Base-by-base conservation (phyloP, 192 early-diverging fungal genomes). In the Gorgonomyces haynaldii region DNA sequence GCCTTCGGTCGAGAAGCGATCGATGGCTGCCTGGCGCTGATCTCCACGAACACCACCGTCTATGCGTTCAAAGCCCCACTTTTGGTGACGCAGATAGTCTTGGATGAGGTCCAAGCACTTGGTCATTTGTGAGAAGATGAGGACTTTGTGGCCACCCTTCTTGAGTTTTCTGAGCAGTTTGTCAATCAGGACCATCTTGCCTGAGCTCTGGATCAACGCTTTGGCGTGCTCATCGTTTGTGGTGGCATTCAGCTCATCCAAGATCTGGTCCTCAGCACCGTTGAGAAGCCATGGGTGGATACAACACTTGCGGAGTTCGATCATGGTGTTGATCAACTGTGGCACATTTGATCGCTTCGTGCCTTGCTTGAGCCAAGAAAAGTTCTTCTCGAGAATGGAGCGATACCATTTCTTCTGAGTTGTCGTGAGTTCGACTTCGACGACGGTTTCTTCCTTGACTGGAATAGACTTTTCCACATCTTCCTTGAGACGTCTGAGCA, bases 61-160 rank as follows among this genome's bases (percentile, higher is more conserved):
- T 44, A 90, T 87, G 10, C 87, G 75, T 59, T 88, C 85, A 54
- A 79, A 82, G 13, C 56, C 53, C 65, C 83, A 90, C 4, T 66
- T 68, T 9, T 79, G 66, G 13, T 80, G 81, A 5, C 76, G 73
- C 34, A 90, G 58, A 44, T 90, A 90, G 45, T 90, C 87, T 37
- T 84, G 80, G 21, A 90, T 68, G 5, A 90, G 61, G 60, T 90
- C 84, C 38, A 90, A 52, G 49, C 42, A 53, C 31, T 69, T 54
- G 2, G 87, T 90, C 76, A 90, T 87, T 58, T 90, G 87, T 3
- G 84, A 88, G 46, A 90, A 90, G 31, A 90, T 88, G 28, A 90
- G 55, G 3, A 90, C 87, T 51, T 88, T 90, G 59, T 87, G 84
- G 4, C 83, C 83, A 0, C 82, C 83, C 10, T 68, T 69, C 47